Evolutionary conservation across 202 grass and related monocot species (phyloP).

Genomic region (Eragrostis tef): DNA sequence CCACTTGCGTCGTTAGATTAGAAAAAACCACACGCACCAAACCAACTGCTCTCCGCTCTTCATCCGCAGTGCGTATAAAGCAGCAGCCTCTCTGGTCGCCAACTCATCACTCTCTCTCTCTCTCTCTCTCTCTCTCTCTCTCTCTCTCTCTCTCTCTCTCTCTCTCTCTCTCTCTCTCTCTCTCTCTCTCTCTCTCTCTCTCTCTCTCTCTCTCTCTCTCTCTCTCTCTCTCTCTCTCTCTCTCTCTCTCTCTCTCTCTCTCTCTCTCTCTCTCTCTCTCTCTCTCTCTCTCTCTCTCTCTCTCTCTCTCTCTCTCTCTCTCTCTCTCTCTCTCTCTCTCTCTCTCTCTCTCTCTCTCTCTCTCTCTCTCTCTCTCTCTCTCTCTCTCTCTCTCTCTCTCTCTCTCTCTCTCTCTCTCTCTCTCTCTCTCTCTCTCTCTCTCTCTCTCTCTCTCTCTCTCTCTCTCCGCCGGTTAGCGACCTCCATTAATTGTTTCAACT

Average conservation of each 20-base stretch:
- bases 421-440: background rate
- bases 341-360: background rate
- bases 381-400: background rate
- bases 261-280: constrained; percentile 6
- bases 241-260: background rate
- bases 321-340: constrained; percentile 1
- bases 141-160: background rate
- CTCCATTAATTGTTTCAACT: background rate
- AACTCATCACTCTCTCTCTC: background rate
- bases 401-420: background rate
- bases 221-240: background rate
- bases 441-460: background rate
- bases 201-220: background rate
- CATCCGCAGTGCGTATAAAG: constrained; percentile 38
- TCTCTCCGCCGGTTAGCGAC: background rate
- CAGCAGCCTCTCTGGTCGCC: background rate
- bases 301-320: background rate
- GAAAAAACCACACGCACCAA: constrained; percentile 10
- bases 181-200: background rate
- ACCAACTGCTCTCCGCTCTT: background rate
- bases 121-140: background rate
- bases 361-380: background rate
- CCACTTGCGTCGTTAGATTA: background rate
- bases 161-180: constrained; percentile 1
- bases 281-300: background rate